These are phyloP conservation scores for Catunica adiposa DNA, from an alignment of 2,329 filamentous ascomycete genomes.

Conservation along the genomic window DNA sequence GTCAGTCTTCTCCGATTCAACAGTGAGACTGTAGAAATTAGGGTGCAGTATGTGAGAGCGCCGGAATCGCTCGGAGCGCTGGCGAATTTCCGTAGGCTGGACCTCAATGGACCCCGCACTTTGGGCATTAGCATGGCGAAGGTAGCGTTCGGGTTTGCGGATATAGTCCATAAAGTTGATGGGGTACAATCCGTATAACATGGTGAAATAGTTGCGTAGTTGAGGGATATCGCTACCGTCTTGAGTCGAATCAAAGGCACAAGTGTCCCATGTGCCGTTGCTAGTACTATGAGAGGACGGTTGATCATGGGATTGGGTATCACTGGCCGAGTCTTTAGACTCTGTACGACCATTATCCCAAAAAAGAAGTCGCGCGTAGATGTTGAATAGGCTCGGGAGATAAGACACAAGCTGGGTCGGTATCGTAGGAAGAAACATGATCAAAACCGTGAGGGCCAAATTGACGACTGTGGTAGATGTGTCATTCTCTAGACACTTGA, in stretches of 20 bases:
- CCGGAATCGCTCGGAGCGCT: slow-evolving; percentile 58
- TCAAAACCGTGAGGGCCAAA: slow-evolving; percentile 54
- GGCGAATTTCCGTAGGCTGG: slow-evolving; percentile 59
- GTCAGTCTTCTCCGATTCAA: slow-evolving; percentile 65
- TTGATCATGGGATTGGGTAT: slow-evolving; percentile 13
- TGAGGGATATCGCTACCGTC: slow-evolving; percentile 49
- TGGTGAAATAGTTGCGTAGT: slow-evolving; percentile 60
- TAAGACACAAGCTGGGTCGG: slow-evolving; percentile 52
- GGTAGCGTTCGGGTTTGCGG: slow-evolving; percentile 61
- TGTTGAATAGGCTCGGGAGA: slow-evolving; percentile 60
- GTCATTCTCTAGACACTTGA: slow-evolving; percentile 60
- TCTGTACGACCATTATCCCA: slow-evolving; percentile 46
- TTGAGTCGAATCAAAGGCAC: slow-evolving; percentile 41
- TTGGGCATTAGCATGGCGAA: slow-evolving; percentile 54
- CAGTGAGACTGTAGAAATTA: slow-evolving; percentile 67
- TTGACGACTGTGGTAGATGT: slow-evolving; percentile 65
- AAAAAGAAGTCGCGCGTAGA: slow-evolving; percentile 64
- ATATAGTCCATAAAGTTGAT: slow-evolving; percentile 80
- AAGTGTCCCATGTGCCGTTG: slow-evolving; percentile 44
- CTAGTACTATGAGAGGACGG: slow-evolving; percentile 16
- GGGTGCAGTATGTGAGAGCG: slow-evolving; percentile 60
- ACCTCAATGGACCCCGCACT: slow-evolving; percentile 61
- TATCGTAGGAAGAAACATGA: slow-evolving; percentile 72
- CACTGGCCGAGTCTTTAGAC: slow-evolving; percentile 25
- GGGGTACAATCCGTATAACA: slow-evolving; percentile 68